A percentile compares a stretch with the other conserved stretches of the same genome.
These are phyloP conservation scores for Suillus sp. DNA, from an alignment of 768 basidiomycete genomes.

Conservation along the genomic window DNA sequence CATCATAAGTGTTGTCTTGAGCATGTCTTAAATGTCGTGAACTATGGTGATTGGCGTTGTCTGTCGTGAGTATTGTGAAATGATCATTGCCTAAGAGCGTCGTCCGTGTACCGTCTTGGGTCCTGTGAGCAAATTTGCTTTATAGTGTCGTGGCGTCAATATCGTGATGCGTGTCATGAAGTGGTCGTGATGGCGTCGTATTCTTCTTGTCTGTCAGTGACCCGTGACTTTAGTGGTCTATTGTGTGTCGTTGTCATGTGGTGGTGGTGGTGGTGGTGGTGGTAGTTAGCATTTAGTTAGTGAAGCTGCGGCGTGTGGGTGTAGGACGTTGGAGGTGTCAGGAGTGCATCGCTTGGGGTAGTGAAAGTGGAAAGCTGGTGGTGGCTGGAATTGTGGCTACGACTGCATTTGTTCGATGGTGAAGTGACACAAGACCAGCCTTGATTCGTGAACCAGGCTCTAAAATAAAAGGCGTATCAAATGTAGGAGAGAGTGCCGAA, in stretches of 20 bases:
- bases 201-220: neutral
- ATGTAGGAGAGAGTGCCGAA: neutral
- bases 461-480: neutral
- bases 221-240: neutral
- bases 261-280: too few relatives aligned
- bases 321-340: neutral
- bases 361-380: neutral
- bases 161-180: neutral
- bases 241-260: neutral
- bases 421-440: neutral
- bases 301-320: neutral
- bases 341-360: neutral
- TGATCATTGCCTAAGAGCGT: too few relatives aligned
- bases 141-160: neutral
- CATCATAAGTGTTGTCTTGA: too few relatives aligned
- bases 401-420: neutral
- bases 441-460: neutral
- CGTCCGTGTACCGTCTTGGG: too few relatives aligned
- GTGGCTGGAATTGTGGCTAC: neutral
- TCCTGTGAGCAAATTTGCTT: too few relatives aligned
- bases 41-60: too few relatives aligned
- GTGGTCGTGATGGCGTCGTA: neutral
- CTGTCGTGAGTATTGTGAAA: too few relatives aligned
- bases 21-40: too few relatives aligned
- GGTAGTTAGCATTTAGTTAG: neutral